Conservation (phyloP, 306 rosid genomes). For the Rosa persica region DNA sequence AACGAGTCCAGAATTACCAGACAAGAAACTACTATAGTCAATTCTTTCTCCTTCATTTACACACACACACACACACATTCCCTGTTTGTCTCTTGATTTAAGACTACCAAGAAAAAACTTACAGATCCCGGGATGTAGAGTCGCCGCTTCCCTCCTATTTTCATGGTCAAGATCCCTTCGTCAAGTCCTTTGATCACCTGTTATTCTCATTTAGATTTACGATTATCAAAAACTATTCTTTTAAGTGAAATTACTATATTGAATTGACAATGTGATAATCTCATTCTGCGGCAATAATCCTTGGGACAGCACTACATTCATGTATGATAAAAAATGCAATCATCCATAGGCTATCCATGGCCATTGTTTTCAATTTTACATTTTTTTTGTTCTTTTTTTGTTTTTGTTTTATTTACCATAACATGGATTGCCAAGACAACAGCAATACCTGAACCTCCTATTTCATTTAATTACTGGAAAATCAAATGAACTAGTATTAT, state of each 20-base stretch:
- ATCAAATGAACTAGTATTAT: background rate
- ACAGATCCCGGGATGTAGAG: slow-evolving; percentile 89
- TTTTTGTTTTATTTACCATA: background rate
- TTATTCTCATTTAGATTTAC: slow-evolving; percentile 33
- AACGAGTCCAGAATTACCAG: background rate
- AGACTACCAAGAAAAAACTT: slow-evolving; percentile 11
- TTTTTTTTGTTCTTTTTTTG: background rate
- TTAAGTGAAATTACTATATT: background rate
- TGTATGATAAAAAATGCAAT: background rate
- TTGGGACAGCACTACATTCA: background rate
- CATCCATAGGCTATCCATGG: background rate
- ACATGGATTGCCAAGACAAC: background rate
- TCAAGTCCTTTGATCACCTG: slow-evolving; percentile 98
- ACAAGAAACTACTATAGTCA: background rate
- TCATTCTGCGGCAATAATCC: background rate
- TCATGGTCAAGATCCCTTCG: slow-evolving; percentile 90
- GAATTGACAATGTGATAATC: background rate
- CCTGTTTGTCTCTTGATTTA: too few species aligned
- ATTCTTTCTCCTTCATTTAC: too few species aligned
- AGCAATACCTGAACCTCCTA: background rate
- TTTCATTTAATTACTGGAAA: background rate
- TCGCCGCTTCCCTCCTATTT: slow-evolving; percentile 86
- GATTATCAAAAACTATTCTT: slow-evolving; percentile 15
- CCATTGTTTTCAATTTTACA: too few species aligned
- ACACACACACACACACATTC: too few species aligned